These are phyloP conservation scores for Buddleja alternifolia DNA, from an alignment of 257 asterid species.

Conservation along the genomic window DNA sequence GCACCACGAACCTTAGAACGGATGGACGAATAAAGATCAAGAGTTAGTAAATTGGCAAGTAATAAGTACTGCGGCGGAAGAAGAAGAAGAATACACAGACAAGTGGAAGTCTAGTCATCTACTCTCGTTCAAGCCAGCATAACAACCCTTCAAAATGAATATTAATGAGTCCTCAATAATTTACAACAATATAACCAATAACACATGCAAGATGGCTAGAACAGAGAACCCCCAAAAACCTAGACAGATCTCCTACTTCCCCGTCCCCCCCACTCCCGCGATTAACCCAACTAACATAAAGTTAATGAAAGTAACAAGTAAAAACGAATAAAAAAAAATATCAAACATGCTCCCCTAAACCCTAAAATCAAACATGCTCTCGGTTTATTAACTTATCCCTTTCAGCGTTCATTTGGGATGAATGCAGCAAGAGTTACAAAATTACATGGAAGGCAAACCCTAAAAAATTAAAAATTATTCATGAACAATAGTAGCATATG, in stretches of 20 bases:
- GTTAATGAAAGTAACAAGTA: not conserved
- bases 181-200: not conserved
- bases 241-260: not conserved
- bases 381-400: not conserved
- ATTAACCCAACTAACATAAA: not conserved
- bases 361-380: constrained; percentile 9
- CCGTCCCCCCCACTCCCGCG: not conserved
- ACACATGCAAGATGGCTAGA: not conserved
- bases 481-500: constrained; percentile 11
- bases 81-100: constrained; percentile 5
- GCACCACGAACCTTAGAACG: constrained; percentile 76
- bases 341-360: constrained; percentile 11
- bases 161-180: not conserved
- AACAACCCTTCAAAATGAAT: constrained; percentile 1
- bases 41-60: not conserved
- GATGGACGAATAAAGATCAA: constrained; percentile 17
- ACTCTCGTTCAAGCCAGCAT: constrained; percentile 7
- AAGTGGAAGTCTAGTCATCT: not conserved
- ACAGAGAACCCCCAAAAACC: not conserved
- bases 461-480: constrained; percentile 4
- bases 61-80: not conserved
- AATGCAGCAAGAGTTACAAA: not conserved
- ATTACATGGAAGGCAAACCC: not conserved
- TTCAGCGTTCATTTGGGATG: not conserved
- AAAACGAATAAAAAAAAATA: not conserved